Base-by-base conservation (phyloP, 352 stramenopile species). In the Globisporangium nodosum region DNA sequence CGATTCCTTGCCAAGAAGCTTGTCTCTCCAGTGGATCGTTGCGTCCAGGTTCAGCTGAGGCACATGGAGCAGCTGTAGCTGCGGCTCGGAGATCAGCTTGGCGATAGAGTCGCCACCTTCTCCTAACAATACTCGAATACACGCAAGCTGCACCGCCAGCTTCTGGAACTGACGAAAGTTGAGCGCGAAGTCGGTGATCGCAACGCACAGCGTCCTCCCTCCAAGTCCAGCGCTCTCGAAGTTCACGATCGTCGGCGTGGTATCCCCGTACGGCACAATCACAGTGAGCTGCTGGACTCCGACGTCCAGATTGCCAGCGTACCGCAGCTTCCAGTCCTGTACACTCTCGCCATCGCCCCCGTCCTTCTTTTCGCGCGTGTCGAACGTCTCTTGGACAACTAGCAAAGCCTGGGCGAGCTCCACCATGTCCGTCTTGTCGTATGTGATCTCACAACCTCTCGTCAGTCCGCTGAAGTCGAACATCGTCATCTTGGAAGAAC, bases 111-210 rank as follows among this genome's bases (percentile, higher is more conserved):
- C 21, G 12, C 35, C 20, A 3, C 13, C 13, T 9, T 43, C 15
- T 27, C 24, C 9, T 21, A 83, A 45, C 11, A 55, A 43, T 6
- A 76, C 49, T 20, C 48, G 52, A 12, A 78, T 4, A 0, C 60
- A 49, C 5, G 73, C 55, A 13, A 73, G 63, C n/a, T 80, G 74
- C 16, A 88, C 43, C 0, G 45, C 50, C 6, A 87, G 16, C 12
- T 78, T 75, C 47, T 85, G 76, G 12, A 88, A 82, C 56, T 90
- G 81, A 9, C 69, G 66, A 12, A 73, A 60, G 39, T 71, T 79
- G 45, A 88, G 63, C 4, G 63, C 68, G 3, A 87, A 40, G 6
- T 85, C 69, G n/a, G 60, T 52, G 6, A 84, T 27, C 1, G 73
- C 49, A 0, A 81, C 37, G 11, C 63, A 56, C 30, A 74, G 69